Evolutionary conservation across 208 protist species (phyloP).

Genomic region (Leishmania martiniquensis): DNA sequence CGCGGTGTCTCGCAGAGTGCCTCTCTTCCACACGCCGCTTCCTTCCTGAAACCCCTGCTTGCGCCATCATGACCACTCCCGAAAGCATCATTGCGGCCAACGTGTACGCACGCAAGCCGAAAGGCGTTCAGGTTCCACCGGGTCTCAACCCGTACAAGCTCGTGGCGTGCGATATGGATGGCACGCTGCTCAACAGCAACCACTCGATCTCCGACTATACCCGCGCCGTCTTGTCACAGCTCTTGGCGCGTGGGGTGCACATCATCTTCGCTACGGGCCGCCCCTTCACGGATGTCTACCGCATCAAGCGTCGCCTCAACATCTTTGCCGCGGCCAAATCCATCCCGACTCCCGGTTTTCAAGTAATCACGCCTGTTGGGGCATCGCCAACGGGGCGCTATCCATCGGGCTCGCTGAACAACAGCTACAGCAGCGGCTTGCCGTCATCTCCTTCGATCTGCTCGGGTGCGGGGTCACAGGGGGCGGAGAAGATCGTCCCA

Average conservation of each 20-base stretch:
- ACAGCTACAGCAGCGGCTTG: neutral
- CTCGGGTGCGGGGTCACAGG: neutral
- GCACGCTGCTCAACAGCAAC: conserved; percentile 57
- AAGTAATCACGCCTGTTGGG: conserved; percentile 40
- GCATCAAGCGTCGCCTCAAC: conserved; percentile 58
- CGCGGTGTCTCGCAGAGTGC: neutral
- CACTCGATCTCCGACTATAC: conserved; percentile 51
- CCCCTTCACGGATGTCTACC: conserved; percentile 62
- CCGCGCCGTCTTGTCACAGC: conserved; percentile 43
- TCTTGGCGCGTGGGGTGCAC: conserved; percentile 70
- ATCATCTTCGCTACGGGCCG: conserved; percentile 82
- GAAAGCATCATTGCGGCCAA: neutral
- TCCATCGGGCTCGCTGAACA: conserved; percentile 7
- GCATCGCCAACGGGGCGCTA: neutral
- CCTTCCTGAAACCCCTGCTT: neutral
- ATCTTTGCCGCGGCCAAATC: conserved; percentile 44
- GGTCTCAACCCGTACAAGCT: conserved; percentile 39
- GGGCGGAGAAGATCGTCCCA: conserved; percentile 34
- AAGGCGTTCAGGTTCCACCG: conserved; percentile 19
- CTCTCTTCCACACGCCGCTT: neutral
- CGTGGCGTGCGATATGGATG: conserved; percentile 73
- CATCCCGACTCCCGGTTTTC: conserved; percentile 50
- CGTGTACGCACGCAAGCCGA: conserved; percentile 18
- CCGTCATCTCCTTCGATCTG: neutral
- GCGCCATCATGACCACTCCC: neutral